Evolutionary conservation across 2,329 filamentous ascomycete species (phyloP), one percentile per base, ranked within the genome.

Genomic region (Achaetomium macrosporum): DNA sequence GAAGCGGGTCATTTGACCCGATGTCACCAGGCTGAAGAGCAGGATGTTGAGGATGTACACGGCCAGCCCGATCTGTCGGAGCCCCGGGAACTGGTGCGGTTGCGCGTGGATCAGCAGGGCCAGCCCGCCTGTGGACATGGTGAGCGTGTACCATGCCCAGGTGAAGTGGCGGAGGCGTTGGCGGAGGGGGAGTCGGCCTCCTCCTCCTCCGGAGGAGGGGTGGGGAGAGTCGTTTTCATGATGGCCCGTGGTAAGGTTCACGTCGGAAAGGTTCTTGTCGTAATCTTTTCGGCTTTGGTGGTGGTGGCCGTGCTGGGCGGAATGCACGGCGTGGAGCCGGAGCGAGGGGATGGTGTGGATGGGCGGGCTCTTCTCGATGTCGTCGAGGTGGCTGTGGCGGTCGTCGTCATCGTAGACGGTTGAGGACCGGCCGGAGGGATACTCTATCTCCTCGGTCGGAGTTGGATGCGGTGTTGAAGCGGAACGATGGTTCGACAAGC

Each of bases 121-220:
- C 1, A 90, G 68, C 0, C 85, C 85, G 33, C 87, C 87, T 0
- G 85, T 88, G 44, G 83, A 86, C 86, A 90, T 90, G 2, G 84
- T 84, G 31, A 82, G 72, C 1, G 85, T 86, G 68, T 84, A 91
- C 85, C 85, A 89, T 16, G 82, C 82, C 84, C 82, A 84, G 1
- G 81, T 85, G 63, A 85, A 83, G 68, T 84, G 81, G 42, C 74
- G 69, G 25, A 82, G 66, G 4, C 78, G 69, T 50, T 75, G 62
- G 49, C 71, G 70, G 17, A 79, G 52, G 3, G 67, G 61, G 1
- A 78, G 60, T 25, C 7, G 4, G 4, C 25, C 25, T 25, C 25
- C 25, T 25, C 25, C 25, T 25, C 4, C 25, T 25, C 4, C 7
- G 25, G 25, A 7, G 25, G 25, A 25, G 25, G 25, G 71, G 2